Evolutionary conservation across 768 basidiomycete genomes (phyloP).

Genomic region (Amanita thiersii): DNA sequence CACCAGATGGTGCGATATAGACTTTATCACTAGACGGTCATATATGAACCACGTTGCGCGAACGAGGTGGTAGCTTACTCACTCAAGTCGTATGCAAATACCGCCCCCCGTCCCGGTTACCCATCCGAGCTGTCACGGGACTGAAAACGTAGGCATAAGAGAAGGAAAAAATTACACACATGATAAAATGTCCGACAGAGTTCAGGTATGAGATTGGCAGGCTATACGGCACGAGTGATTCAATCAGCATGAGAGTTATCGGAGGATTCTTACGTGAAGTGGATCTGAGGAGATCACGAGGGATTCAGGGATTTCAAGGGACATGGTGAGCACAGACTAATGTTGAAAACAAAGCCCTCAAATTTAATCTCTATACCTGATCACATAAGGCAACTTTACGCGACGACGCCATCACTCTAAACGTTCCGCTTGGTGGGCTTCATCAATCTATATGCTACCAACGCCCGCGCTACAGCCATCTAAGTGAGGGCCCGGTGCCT

Average conservation of each 20-base stretch:
- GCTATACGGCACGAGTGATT: conserved; percentile 32
- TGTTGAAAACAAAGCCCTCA: too few relatives aligned
- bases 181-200: conserved; percentile 79
- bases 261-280: conserved; percentile 39
- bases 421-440: too few relatives aligned
- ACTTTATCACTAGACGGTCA: conserved; percentile 53
- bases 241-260: conserved; percentile 1
- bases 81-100: conserved; percentile 69
- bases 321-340: too few relatives aligned
- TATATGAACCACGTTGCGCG: not conserved
- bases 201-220: conserved; percentile 87
- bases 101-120: conserved; percentile 87
- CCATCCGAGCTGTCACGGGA: conserved; percentile 60
- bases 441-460: too few relatives aligned
- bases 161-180: conserved; percentile 15
- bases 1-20: conserved; percentile 83
- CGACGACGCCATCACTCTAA: too few relatives aligned
- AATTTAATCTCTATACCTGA: too few relatives aligned
- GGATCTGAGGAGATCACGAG: conserved; percentile 57
- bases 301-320: conserved; percentile 27
- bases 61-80: conserved; percentile 13
- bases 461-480: too few relatives aligned
- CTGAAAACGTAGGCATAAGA: conserved; percentile 5
- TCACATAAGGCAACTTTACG: too few relatives aligned
- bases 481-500: too few relatives aligned